Base-by-base conservation (phyloP, 2,329 filamentous ascomycete genomes). In the Coniella vitis region DNA sequence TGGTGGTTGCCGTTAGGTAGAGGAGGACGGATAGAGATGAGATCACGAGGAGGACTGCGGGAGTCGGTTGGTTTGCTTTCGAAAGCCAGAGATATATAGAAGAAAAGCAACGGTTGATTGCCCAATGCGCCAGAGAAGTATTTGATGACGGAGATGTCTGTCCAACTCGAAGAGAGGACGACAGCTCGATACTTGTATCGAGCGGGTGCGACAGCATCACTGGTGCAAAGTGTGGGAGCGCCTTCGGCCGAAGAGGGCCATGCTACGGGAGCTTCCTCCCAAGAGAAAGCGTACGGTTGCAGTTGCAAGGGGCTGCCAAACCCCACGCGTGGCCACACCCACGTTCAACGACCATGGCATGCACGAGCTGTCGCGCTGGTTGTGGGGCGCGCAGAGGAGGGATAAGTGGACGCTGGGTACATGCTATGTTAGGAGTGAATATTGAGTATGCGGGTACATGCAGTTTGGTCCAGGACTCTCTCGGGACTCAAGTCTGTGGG, bases 151-250 rank as follows among this genome's bases (percentile, higher is more conserved):
- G 49, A 45, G 46, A 38, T 16, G 36, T 47, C 35, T 31, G 41
- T 21, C 29, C 39, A 25, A 20, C 5, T 31, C 17, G 39, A 41
- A 19, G 20, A 43, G 20, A 20, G 43, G 50, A 37, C 43, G 47
- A 43, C 44, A 39, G 36, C 44, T 44, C 13, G 47, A 41, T 53
- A 53, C 51, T 53, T 53, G 51, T 53, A 53, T 50, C 47, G 34
- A 29, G 14, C 38, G 34, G 37, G 38, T 14, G 34, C 25, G 35
- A 20, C 32, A 45, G 19, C 16, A 36, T 42, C 38, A n/a, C 22
- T 29, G 29, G 35, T 25, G 37, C 10, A 25, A 31, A 38, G 31
- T 22, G 34, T 44, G 42, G 46, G 39, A 42, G 36, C 47, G 42
- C 44, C 19, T 53, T 46, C 47, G 47, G 39, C 40, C 50, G 38